phyloP scores from a whole-genome alignment of 192 early-diverging fungal genomes.

The Chytriomyces hyalinus region DNA sequence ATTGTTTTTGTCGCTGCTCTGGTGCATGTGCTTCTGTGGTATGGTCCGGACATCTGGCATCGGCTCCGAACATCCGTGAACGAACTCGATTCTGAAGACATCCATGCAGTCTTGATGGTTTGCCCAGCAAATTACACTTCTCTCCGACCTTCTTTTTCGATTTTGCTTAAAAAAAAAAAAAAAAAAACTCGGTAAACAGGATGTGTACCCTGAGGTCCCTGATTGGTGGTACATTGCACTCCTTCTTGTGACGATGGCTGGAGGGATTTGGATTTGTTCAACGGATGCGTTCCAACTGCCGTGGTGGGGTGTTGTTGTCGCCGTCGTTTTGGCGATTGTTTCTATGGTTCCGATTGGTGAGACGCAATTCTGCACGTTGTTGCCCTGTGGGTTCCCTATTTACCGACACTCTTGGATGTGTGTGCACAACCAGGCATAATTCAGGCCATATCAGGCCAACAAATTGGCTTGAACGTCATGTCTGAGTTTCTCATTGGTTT shows the following conservation, averaged over 20 bases:
- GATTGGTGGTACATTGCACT: slow-evolving; percentile 57
- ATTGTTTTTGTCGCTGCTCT: slow-evolving; percentile 59
- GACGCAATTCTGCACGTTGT: too few species aligned
- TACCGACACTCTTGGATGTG: too few species aligned
- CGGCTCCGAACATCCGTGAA: slow-evolving; percentile 4
- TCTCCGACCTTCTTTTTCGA: slow-evolving; percentile 34
- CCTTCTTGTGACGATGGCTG: slow-evolving; percentile 43
- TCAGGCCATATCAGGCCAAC: slow-evolving; percentile 76
- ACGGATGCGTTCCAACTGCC: slow-evolving; percentile 61
- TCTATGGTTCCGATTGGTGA: slow-evolving; percentile 3
- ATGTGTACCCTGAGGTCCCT: slow-evolving; percentile 59
- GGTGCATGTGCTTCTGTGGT: slow-evolving; percentile 62
- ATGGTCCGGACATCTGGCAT: slow-evolving; percentile 43
- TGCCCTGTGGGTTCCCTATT: too few species aligned
- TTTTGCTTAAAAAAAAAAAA: not conserved
- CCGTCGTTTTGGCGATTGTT: slow-evolving; percentile 24
- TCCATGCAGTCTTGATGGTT: slow-evolving; percentile 37
- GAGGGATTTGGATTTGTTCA: slow-evolving; percentile 49
- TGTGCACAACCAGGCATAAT: slow-evolving; percentile 71
- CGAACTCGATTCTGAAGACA: slow-evolving; percentile 14
- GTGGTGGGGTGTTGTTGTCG: slow-evolving; percentile 58
- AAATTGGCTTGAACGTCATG: slow-evolving; percentile 81
- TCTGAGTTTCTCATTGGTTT: slow-evolving; percentile 87
- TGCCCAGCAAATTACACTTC: slow-evolving; percentile 11
- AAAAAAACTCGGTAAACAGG: slow-evolving; percentile 48